These are phyloP conservation scores for Macrolepiota dolichaula DNA, from an alignment of 768 basidiomycete species.

Conservation along the genomic window DNA sequence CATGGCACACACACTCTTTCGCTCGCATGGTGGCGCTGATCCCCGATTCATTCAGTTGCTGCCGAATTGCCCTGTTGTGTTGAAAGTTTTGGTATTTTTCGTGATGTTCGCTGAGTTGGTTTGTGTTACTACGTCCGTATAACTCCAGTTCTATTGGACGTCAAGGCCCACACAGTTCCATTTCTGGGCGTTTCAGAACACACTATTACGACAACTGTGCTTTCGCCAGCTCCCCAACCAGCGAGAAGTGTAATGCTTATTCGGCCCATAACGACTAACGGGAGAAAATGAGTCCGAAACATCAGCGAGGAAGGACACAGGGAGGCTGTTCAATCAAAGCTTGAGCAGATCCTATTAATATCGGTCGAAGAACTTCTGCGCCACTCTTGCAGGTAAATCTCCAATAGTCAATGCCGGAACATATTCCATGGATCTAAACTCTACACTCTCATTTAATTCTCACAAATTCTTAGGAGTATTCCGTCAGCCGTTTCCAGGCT, in stretches of 20 bases:
- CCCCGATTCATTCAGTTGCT: not conserved
- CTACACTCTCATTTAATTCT: not conserved
- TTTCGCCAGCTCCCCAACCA: too few species aligned
- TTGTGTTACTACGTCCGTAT: not conserved
- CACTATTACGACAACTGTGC: too few species aligned
- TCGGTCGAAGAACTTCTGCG: not conserved
- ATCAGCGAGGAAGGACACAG: not conserved
- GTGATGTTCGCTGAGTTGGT: not conserved
- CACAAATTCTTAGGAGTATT: not conserved
- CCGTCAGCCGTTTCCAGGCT: not conserved
- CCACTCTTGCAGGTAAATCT: not conserved
- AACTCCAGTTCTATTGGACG: not conserved
- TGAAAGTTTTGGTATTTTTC: not conserved
- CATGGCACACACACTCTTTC: not conserved
- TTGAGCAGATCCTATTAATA: not conserved
- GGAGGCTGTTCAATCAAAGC: not conserved
- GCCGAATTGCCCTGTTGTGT: not conserved
- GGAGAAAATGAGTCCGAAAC: not conserved
- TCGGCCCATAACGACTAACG: too few species aligned
- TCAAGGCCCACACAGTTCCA: too few species aligned
- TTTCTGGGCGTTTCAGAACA: too few species aligned
- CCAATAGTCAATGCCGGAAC: not conserved
- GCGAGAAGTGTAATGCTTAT: too few species aligned
- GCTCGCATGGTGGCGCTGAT: not conserved
- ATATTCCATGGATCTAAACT: not conserved